Conservation (phyloP, 179 eudicot genomes). For the Patellifolia procumbens region DNA sequence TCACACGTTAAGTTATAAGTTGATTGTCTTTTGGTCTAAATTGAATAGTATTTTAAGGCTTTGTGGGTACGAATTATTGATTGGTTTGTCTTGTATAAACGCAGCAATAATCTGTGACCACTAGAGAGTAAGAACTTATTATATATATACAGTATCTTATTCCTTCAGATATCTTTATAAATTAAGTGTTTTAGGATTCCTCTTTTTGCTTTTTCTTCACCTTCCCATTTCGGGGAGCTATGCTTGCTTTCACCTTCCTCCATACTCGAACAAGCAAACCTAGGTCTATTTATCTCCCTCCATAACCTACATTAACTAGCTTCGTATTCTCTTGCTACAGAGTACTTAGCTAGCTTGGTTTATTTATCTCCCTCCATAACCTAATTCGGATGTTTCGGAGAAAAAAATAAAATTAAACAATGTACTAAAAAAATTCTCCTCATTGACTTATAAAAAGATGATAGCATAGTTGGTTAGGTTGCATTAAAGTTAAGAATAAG, state of each 20-base stretch:
- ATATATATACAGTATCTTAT: constrained; percentile 10
- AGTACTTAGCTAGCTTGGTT: too few relatives aligned
- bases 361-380: too few relatives aligned
- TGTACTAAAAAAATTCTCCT: too few relatives aligned
- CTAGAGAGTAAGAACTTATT: constrained; percentile 13
- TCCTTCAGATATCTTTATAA: constrained; percentile 4
- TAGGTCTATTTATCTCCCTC: constrained; percentile 17
- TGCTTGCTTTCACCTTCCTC: background rate
- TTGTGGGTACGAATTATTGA: constrained; percentile 34
- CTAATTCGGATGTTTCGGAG: too few relatives aligned
- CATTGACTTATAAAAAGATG: too few relatives aligned
- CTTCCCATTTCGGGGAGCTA: constrained; percentile 28
- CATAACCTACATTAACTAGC: background rate
- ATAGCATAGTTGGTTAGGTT: too few relatives aligned
- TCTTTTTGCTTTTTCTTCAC: constrained; percentile 15
- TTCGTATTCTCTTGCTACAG: background rate
- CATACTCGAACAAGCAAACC: background rate
- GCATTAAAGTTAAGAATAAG: too few relatives aligned
- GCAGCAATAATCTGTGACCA: constrained; percentile 31
- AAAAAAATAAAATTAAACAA: too few relatives aligned
- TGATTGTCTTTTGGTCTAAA: constrained; percentile 24
- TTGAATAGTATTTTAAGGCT: background rate
- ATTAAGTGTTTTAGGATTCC: constrained; percentile 17
- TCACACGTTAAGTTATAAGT: constrained; percentile 18
- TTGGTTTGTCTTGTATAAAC: constrained; percentile 37